phyloP scores from a whole-genome alignment of 805 yeast genomes.

The Candida pini region DNA sequence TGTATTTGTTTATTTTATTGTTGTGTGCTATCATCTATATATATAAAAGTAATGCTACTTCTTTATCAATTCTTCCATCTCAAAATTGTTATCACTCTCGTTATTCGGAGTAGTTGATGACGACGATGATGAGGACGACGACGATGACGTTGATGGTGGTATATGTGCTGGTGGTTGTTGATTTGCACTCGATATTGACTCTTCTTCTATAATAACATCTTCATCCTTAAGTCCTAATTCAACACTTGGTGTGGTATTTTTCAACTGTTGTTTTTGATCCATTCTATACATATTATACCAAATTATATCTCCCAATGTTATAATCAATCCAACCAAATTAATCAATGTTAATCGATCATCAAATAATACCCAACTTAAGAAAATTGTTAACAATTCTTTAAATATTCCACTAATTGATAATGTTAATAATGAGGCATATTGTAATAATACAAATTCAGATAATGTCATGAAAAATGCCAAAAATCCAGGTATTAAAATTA shows the following conservation, averaged over 20 bases:
- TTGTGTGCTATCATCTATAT: no score
- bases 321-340: constrained; percentile 66
- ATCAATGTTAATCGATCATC: constrained; percentile 64
- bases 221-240: neutral
- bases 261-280: constrained; percentile 22
- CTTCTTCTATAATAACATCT: neutral
- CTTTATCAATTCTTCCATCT: no score
- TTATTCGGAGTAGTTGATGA: no score
- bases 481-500: constrained; percentile 76
- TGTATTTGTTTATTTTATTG: neutral
- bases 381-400: constrained; percentile 83
- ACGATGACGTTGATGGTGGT: no score
- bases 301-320: constrained; percentile 73
- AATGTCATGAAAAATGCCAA: constrained; percentile 87
- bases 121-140: no score
- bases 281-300: constrained; percentile 76
- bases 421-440: constrained; percentile 79
- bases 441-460: constrained; percentile 77
- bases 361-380: constrained; percentile 61
- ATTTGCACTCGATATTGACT: no score
- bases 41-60: no score
- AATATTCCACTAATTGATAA: constrained; percentile 88
- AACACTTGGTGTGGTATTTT: constrained; percentile 4
- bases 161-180: no score
- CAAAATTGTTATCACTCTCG: no score